Evolutionary conservation across 192 early-diverging fungal genomes (phyloP).

Genomic region (Funneliformis geosporum): DNA sequence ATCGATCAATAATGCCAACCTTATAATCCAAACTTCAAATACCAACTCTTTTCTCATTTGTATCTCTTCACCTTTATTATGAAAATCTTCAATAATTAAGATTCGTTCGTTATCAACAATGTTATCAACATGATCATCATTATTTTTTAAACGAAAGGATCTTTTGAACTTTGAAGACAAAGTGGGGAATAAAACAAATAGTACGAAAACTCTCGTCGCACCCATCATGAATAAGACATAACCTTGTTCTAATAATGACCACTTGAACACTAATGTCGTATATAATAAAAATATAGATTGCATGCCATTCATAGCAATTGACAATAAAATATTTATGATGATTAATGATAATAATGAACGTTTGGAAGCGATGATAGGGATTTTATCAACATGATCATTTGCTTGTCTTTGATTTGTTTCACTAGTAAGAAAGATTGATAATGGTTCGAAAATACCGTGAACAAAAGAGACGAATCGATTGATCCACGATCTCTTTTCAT

Average conservation of each 20-base stretch:
- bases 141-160: neutral
- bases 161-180: neutral
- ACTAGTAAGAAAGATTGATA: slow-evolving; percentile 6
- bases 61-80: neutral
- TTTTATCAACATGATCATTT: neutral
- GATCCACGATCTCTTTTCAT: neutral
- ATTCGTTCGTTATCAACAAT: neutral
- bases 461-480: no score
- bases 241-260: slow-evolving; percentile 20
- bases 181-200: neutral
- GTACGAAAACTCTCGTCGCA: neutral
- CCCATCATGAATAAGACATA: neutral
- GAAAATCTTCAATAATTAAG: neutral
- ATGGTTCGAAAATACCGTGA: neutral
- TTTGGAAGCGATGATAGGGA: neutral
- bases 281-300: slow-evolving; percentile 20
- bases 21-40: slow-evolving; percentile 51
- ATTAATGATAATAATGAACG: neutral
- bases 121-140: neutral
- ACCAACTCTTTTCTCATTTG: slow-evolving; percentile 19
- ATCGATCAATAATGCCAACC: slow-evolving; percentile 42
- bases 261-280: slow-evolving; percentile 6
- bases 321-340: neutral
- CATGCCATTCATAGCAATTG: neutral
- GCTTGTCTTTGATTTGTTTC: neutral